Evolutionary conservation across 2,329 filamentous ascomycete genomes (phyloP), one percentile per base, ranked within the genome.

Genomic region (Aspergillus sergii): DNA sequence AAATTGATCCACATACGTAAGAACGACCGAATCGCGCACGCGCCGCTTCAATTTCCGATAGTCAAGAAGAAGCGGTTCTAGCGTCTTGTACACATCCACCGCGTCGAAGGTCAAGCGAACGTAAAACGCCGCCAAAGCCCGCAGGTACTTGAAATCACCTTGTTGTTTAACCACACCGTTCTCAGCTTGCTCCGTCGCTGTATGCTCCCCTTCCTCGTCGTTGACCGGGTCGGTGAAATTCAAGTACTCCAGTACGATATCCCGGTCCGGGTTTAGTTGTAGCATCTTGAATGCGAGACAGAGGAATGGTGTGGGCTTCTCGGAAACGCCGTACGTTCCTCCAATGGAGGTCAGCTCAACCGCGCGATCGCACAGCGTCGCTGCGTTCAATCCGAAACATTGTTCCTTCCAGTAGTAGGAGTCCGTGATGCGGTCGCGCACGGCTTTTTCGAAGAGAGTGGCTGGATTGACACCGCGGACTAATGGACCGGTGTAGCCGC

Each of bases 401-500:
- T 97, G 94, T 80, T 98, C 95, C 79, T 97, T 97, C 91, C 93
- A 99, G 83, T 97, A 99, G 81, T 97, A 96, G 59, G 89, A 92
- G 75, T 97, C 93, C 70, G 94, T 89, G 78, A 99, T 97, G 75
- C 95, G 93, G 80, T 99, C 95, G 75, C 92, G 91, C 68, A 97
- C 93, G 46, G 93, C 91, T 78, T 96, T 97, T 79, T 98, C 94
- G 85, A 98, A 91, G 64, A 98, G 91, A 5, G 91, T 94, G n/a
- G 93, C 92, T 0, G 94, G 94, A 81, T 97, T 97, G 73, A 96
- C 90, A 64, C 93, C 93, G 76, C 94, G 93, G 66, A 95, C 89
- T 26, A 96, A 86, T 41, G 88, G 80, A 53, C 89, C 91, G 14
- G 82, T 84, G 75, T 92, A 91, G 75, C 94, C 94, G 71, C 94